Evolutionary conservation across 2,329 filamentous ascomycete species (phyloP).

Genomic region (Sporothrix mexicana): DNA sequence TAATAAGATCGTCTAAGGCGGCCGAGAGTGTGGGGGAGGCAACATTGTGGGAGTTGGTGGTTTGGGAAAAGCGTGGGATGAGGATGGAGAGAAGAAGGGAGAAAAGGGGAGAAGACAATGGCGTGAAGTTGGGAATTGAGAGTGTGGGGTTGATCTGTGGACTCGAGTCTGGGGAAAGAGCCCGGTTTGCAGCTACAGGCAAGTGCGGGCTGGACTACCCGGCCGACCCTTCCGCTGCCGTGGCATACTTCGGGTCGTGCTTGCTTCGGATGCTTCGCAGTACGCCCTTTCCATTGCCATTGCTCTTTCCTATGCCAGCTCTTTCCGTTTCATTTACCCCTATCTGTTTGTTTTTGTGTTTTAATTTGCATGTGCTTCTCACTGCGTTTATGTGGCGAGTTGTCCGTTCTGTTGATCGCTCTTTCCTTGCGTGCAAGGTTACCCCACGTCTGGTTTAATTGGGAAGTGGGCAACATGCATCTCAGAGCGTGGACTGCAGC

Average conservation of each 20-base stretch:
- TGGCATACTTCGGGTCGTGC: not conserved
- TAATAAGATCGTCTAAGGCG: slow-evolving; percentile 33
- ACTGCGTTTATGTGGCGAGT: not conserved
- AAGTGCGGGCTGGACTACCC: slow-evolving; percentile 18
- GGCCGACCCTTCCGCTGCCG: slow-evolving; percentile 16
- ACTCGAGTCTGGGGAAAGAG: slow-evolving; percentile 21
- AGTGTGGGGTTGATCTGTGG: not conserved
- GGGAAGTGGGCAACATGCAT: not conserved
- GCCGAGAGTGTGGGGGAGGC: slow-evolving; percentile 19
- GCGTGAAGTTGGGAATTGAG: not conserved
- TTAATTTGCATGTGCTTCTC: not conserved
- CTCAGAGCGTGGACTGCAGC: not conserved
- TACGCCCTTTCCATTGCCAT: not conserved
- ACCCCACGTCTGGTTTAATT: not conserved
- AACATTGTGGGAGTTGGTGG: not conserved
- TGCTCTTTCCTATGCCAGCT: not conserved
- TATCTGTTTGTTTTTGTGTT: not conserved
- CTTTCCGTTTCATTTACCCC: not conserved
- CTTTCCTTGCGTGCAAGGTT: not conserved
- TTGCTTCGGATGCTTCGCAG: not conserved
- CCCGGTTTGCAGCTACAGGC: slow-evolving; percentile 6
- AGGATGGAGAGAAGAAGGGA: not conserved
- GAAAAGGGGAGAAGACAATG: not conserved
- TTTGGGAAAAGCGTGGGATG: not conserved
- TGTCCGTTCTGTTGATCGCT: slow-evolving; percentile 13